phyloP scores from a whole-genome alignment of 345 rosid species.

The Citrus hindsii region DNA sequence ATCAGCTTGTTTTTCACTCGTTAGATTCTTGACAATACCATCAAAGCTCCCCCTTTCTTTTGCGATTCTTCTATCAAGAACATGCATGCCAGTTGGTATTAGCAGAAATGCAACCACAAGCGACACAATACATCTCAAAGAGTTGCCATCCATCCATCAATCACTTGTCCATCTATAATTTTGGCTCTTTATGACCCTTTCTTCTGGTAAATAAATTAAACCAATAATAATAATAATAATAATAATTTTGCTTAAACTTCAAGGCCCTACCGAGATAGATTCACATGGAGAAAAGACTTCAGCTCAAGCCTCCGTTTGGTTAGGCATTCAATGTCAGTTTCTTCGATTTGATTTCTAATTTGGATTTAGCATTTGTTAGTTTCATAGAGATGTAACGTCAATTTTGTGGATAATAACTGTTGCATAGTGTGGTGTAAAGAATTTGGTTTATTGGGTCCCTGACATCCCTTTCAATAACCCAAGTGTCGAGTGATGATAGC shows the following conservation, averaged over 20 bases:
- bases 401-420: not conserved
- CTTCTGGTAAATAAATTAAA: not conserved
- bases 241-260: too few relatives aligned
- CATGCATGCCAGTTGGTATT: slow-evolving; percentile 7
- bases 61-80: not conserved
- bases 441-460: not conserved
- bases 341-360: not conserved
- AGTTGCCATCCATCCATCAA: slow-evolving; percentile 11
- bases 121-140: not conserved
- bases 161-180: slow-evolving; percentile 3
- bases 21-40: not conserved
- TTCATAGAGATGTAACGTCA: not conserved
- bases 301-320: not conserved
- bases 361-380: not conserved
- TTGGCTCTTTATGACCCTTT: not conserved
- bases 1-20: not conserved
- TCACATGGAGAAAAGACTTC: not conserved
- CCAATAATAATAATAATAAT: too few relatives aligned
- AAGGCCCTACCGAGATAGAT: not conserved
- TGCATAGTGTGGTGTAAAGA: not conserved
- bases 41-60: not conserved
- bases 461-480: not conserved
- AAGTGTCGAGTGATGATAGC: too few relatives aligned
- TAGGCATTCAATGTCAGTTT: not conserved
- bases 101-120: not conserved